Evolutionary conservation across 2,329 filamentous ascomycete species (phyloP), one percentile per base, ranked within the genome.

Genomic region (Fusarium decemcellulare): DNA sequence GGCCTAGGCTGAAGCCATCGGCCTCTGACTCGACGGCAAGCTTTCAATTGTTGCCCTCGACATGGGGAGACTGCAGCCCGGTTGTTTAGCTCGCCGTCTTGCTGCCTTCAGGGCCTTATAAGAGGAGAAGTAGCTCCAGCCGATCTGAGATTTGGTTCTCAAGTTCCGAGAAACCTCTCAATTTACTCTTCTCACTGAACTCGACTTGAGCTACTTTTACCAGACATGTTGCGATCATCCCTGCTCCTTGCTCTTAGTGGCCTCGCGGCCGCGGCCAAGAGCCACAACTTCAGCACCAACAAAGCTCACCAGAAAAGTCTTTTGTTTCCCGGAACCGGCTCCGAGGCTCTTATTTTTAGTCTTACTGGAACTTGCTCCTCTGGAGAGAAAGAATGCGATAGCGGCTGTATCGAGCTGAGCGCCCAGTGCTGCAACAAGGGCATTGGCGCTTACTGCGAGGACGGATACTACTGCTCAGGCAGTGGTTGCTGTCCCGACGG

Each of bases 401-500:
- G 42, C 50, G 56, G 68, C 23, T 82, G 80, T 58, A 79, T 81
- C 61, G 72, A 76, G 15, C n/a, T 64, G 9, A 58, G 54, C 9
- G 74, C 66, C 12, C 23, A 60, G n/a, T 82, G 80, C 70, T 81
- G 79, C 54, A 51, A 42, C 61, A 61, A 56, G 42, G 72, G 75
- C 48, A 62, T 63, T 15, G 76, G 77, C 36, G 60, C 72, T 14
- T 81, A 75, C 62, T 81, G 79, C 67, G 71, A 75, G 8, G n/a
- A 51, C 12, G 78, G 76, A 7, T 67, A 75, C 18, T 73, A 74
- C 61, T 81, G 79, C 58, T 61, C 69, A 37, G 8, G 44, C 4
- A 65, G 71, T 6, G 78, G 78, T n/a, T 81, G 79, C 70, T 81
- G 79, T 52, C 62, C 67, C 12, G 54, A 67, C n/a, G 79, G 79